phyloP scores from a whole-genome alignment of 2,329 filamentous ascomycete species.

The Ambrosiella xylebori region DNA sequence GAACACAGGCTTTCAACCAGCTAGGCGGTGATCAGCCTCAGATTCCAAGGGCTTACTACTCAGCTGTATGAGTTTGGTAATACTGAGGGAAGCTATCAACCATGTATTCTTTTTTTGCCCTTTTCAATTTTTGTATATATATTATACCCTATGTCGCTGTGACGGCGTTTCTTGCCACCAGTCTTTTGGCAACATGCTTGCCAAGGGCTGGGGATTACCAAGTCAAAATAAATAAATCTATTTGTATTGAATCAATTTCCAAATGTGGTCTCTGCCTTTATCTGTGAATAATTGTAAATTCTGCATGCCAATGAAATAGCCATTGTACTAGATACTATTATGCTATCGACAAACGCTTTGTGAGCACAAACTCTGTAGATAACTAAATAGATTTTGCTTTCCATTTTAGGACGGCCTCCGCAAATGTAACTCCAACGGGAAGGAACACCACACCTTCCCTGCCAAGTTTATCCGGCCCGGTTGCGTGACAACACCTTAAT shows the following conservation, averaged over 20 bases:
- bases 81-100: neutral
- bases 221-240: too few species aligned
- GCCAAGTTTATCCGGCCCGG: neutral
- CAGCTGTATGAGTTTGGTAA: slow-evolving; percentile 23
- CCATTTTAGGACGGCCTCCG: neutral
- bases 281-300: too few species aligned
- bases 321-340: too few species aligned
- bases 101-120: neutral
- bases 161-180: too few species aligned
- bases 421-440: neutral
- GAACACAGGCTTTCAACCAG: slow-evolving; percentile 50
- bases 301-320: too few species aligned
- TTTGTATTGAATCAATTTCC: too few species aligned
- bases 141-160: too few species aligned
- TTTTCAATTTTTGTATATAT: too few species aligned
- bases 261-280: too few species aligned
- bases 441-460: neutral
- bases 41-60: slow-evolving; percentile 27
- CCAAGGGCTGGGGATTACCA: too few species aligned
- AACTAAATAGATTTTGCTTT: neutral
- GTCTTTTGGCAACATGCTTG: too few species aligned
- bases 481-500: neutral
- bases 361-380: neutral
- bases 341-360: neutral
- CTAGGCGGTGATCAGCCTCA: slow-evolving; percentile 25